Evolutionary conservation across 306 rosid genomes (phyloP).

Genomic region (Corylus heterophylla): DNA sequence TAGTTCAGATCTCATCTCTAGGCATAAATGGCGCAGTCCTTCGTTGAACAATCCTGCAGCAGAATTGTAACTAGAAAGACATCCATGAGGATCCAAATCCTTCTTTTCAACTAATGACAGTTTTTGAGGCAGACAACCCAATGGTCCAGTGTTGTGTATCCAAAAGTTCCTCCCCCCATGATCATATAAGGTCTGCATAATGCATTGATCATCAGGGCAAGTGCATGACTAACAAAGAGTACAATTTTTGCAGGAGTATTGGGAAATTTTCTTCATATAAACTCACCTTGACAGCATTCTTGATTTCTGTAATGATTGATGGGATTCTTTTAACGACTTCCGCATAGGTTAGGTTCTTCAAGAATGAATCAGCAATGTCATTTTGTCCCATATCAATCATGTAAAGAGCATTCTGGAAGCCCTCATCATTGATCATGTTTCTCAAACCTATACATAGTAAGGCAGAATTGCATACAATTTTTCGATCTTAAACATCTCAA

Average conservation of each 20-base stretch:
- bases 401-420: constrained; percentile 75
- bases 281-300: constrained; percentile 63
- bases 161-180: constrained; percentile 92
- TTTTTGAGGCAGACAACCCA: constrained; percentile 90
- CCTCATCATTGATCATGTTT: constrained; percentile 47
- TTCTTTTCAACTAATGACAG: constrained; percentile 47
- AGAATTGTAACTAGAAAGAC: constrained; percentile 64
- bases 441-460: constrained; percentile 41
- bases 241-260: not conserved
- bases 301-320: constrained; percentile 55
- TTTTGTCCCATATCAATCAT: constrained; percentile 94
- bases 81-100: constrained; percentile 64
- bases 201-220: not conserved
- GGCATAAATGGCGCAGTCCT: constrained; percentile 46
- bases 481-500: not conserved
- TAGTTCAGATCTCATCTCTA: constrained; percentile 51
- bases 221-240: not conserved
- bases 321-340: constrained; percentile 69
- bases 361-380: constrained; percentile 76
- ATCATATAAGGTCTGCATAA: constrained; percentile 58
- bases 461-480: not conserved
- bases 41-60: constrained; percentile 77
- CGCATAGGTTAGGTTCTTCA: constrained; percentile 51
- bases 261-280: constrained; percentile 1
- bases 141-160: constrained; percentile 93